Conservation (phyloP, 2,329 filamentous ascomycete genomes). For the Fusarium sp. region DNA sequence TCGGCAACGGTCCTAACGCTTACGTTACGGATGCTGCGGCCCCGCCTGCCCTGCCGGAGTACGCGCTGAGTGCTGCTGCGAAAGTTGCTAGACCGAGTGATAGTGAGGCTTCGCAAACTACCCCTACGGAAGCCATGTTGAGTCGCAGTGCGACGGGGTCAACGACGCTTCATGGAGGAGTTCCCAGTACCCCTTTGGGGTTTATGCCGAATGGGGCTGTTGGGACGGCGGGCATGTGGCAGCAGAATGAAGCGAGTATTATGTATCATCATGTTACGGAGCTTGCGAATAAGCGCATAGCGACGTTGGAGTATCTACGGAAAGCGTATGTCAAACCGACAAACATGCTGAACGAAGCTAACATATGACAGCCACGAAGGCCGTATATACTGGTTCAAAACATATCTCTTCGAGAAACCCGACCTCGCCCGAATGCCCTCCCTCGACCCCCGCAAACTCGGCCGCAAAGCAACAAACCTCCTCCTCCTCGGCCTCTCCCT, state of each 20-base stretch:
- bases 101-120: conserved; percentile 8
- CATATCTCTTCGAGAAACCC: conserved; percentile 86
- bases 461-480: conserved; percentile 92
- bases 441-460: conserved; percentile 85
- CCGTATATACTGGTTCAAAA: conserved; percentile 98
- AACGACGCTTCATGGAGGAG: conserved; percentile 45
- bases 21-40: conserved; percentile 59
- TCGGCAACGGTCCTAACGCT: conserved; percentile 53
- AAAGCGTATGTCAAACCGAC: conserved; percentile 87
- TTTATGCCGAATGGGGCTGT: conserved; percentile 34
- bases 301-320: conserved; percentile 90
- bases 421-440: conserved; percentile 87
- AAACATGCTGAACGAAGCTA: too few relatives aligned
- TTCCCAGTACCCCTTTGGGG: conserved; percentile 24
- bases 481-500: conserved; percentile 92
- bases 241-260: conserved; percentile 61
- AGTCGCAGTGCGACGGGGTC: conserved; percentile 55
- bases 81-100: conserved; percentile 53
- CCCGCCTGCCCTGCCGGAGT: conserved; percentile 67
- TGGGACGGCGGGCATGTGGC: conserved; percentile 47
- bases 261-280: conserved; percentile 80
- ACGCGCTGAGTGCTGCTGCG: conserved; percentile 63
- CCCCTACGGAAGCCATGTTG: conserved; percentile 57
- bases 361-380: conserved; percentile 79
- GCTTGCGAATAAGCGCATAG: conserved; percentile 89